Percentiles rank a stretch among this genome's conserved stretches.
phyloP scores from a whole-genome alignment of 148 eudicot genomes.

The Pouteria glomerata region DNA sequence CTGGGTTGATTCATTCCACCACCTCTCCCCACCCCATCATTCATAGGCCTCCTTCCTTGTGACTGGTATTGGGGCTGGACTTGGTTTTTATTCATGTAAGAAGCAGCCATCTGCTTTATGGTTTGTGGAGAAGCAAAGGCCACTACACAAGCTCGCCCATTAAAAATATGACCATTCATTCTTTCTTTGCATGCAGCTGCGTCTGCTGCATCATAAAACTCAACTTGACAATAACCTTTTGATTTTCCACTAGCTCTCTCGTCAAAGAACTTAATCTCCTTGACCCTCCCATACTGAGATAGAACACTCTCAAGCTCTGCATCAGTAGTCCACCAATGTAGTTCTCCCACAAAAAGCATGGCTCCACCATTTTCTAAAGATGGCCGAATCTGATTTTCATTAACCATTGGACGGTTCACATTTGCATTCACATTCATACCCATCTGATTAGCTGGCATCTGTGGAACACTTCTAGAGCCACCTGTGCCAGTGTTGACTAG shows the following conservation, averaged over 20 bases:
- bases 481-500: slow-evolving; percentile 26
- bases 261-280: slow-evolving; percentile 82
- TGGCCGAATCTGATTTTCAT: slow-evolving; percentile 51
- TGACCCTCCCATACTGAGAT: slow-evolving; percentile 69
- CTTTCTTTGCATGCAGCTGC: slow-evolving; percentile 79
- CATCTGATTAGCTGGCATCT: slow-evolving; percentile 37
- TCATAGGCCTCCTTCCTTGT: slow-evolving; percentile 64
- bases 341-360: slow-evolving; percentile 83
- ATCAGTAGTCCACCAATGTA: slow-evolving; percentile 99
- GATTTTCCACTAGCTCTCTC: slow-evolving; percentile 88
- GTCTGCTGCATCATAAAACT: slow-evolving; percentile 62
- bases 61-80: slow-evolving; percentile 47
- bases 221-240: slow-evolving; percentile 40
- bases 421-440: slow-evolving; percentile 35
- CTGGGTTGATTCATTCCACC: slow-evolving; percentile 47
- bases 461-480: slow-evolving; percentile 35
- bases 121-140: slow-evolving; percentile 73
- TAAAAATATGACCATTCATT: slow-evolving; percentile 75
- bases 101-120: slow-evolving; percentile 71
- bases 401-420: slow-evolving; percentile 31
- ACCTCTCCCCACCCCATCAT: slow-evolving; percentile 67
- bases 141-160: slow-evolving; percentile 83
- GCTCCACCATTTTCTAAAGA: slow-evolving; percentile 67
- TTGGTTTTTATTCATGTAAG: slow-evolving; percentile 55
- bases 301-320: slow-evolving; percentile 68